Conservation (phyloP, 2,329 filamentous ascomycete species). For the Talaromyces sp. region DNA sequence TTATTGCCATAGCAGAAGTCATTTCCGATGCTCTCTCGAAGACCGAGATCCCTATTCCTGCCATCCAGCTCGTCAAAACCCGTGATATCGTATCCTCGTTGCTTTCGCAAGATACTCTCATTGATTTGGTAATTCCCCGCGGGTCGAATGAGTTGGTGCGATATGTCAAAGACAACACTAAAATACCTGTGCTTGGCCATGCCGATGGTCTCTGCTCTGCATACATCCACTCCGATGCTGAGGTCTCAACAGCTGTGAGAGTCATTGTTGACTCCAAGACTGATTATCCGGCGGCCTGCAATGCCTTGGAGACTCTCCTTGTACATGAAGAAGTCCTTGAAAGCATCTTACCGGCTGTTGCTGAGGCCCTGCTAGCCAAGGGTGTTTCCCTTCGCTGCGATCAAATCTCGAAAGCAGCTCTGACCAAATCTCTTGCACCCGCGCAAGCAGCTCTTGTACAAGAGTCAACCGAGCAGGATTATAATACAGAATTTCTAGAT, state of each 20-base stretch:
- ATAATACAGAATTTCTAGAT: constrained; percentile 82
- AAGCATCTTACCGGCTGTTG: constrained; percentile 66
- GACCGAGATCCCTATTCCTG: constrained; percentile 75
- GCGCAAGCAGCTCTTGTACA: constrained; percentile 52
- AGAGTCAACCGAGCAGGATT: constrained; percentile 68
- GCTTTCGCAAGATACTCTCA: constrained; percentile 77
- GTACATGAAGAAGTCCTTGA: constrained; percentile 69
- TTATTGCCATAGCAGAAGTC: constrained; percentile 79
- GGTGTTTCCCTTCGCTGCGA: constrained; percentile 86
- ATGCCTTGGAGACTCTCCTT: constrained; percentile 86
- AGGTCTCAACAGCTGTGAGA: constrained; percentile 65
- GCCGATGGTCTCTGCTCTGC: constrained; percentile 88
- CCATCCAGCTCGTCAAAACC: constrained; percentile 90
- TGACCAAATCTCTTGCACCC: constrained; percentile 49
- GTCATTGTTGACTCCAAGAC: constrained; percentile 90
- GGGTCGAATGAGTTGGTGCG: constrained; percentile 86
- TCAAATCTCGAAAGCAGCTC: constrained; percentile 58
- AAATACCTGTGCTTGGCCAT: constrained; percentile 93
- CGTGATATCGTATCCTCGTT: constrained; percentile 85
- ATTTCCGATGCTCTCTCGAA: constrained; percentile 72
- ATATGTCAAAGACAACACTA: constrained; percentile 84
- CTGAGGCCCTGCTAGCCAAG: constrained; percentile 67
- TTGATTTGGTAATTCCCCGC: constrained; percentile 92
- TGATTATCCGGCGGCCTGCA: constrained; percentile 92
- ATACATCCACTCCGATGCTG: constrained; percentile 77